Base-by-base conservation (phyloP, 805 yeast genomes). In the Nakazawaea molendinolei region DNA sequence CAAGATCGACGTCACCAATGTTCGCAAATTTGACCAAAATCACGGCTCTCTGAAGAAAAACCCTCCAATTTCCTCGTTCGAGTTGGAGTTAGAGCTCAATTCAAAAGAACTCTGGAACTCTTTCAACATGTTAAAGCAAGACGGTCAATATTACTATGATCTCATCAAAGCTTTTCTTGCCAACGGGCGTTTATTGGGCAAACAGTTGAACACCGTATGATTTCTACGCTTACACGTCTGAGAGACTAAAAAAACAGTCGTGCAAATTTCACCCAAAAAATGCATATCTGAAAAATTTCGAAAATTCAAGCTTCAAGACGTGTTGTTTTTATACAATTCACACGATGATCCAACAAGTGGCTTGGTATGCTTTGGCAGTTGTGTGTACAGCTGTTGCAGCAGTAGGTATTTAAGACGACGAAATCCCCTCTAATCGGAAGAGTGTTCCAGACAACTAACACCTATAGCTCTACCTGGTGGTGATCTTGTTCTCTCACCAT, bases 1-100 rank as follows among this genome's bases (percentile, higher is more conserved):
- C 1, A 68, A 77, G 48, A 71, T 84, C 45, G 94, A 84, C 57
- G 59, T 83, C 43, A 84, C 94, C 1, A 69, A 71, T 44, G 85
- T 82, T 3, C 49, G 46, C 42, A 60, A 59, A 36, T 30, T 32
- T 3, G 40, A 38, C 24, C 30, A 25, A 16, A 46, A 51, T 34
- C 54, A 52, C 25, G 42, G 36, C 3, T 40, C 40, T 2, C 28
- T 22, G 22, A 33, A 23, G n/a, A 31, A 18, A 9, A 16, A 26
- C 4, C 40, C 41, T 16, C 39, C 44, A 12, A 26, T n/a, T 5
- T 12, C 18, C 17, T 51, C 49, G 36, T 56, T 50, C 34, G 65
- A 60, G 40, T 41, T 59, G 32, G 65, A 60, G 39, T 42, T 60
- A 26, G 65, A 60, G 36, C 40, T 60, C 33, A 53, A 58, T 30